Percentiles rank a stretch among this genome's conserved stretches.
These are phyloP conservation scores for Astrocystis sublimbata DNA, from an alignment of 495 filamentous ascomycete genomes.

Conservation along the genomic window DNA sequence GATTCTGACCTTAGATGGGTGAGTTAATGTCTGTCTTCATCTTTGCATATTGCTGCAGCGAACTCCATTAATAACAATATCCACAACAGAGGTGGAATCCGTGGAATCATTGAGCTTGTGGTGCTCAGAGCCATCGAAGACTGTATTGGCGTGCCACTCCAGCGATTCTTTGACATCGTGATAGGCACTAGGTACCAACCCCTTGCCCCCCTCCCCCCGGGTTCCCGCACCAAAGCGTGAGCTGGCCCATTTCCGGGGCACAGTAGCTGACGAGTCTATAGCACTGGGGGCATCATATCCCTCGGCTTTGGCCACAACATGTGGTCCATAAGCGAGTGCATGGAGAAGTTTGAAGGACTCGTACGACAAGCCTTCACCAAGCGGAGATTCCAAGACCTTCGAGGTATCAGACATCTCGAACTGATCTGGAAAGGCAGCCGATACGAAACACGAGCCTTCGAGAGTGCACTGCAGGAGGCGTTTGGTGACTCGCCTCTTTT, in stretches of 20 bases:
- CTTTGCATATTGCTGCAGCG: no score
- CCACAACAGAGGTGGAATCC: conserved; percentile 50
- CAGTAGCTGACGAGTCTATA: neutral
- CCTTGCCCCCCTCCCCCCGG: no score
- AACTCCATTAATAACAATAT: no score
- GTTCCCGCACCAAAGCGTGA: no score
- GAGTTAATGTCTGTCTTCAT: neutral
- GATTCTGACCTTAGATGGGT: neutral
- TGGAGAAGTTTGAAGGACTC: conserved; percentile 34
- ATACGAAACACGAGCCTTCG: conserved; percentile 39
- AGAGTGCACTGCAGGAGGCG: conserved; percentile 29
- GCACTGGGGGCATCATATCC: conserved; percentile 49
- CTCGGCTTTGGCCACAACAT: conserved; percentile 42
- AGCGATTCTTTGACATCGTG: conserved; percentile 49
- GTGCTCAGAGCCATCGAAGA: conserved; percentile 39
- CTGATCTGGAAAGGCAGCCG: conserved; percentile 40
- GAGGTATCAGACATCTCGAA: conserved; percentile 8
- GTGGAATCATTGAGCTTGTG: conserved; percentile 46
- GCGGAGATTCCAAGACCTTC: conserved; percentile 20
- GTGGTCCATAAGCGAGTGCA: conserved; percentile 42
- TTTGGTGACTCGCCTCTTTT: conserved; percentile 40
- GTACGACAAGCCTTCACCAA: conserved; percentile 40
- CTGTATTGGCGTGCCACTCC: conserved; percentile 33
- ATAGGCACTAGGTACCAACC: conserved; percentile 43
- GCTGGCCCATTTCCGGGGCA: neutral